Evolutionary conservation across 495 filamentous ascomycete species (phyloP), one percentile per base, ranked within the genome.

Genomic region (Xylaria venustula): DNA sequence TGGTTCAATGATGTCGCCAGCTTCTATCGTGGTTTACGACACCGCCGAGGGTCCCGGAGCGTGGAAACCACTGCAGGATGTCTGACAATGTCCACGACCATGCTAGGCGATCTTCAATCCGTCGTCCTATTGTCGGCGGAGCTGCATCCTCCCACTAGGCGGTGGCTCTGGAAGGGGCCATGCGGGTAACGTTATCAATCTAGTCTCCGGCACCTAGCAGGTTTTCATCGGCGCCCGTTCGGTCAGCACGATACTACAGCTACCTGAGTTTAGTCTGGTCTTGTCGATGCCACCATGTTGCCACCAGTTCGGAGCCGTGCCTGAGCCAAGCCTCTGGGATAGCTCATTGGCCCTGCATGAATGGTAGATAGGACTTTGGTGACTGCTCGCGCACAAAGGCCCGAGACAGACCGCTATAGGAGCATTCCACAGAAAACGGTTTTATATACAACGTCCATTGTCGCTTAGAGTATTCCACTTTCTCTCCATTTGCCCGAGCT

Each of bases 281-380:
- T 7, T 55, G 26, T 26, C 53, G 53, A 55, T 55, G 53, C 40
- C 40, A 45, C 42, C 42, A 45, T 19, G 20, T 56, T 19, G 53
- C 53, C 53, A 61, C 41, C 58, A 61, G 9, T 8, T 37, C 30
- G 50, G 41, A 45, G 44, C 42, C 58, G 32, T n/a, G 40, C 41
- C 41, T 26, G 36, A 42, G 32, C 46, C 34, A 50, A 59, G 56
- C 42, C 54, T 37, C 30, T 36, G 37, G 40, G 47, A 51, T 52
- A 23, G 57, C 11, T 9, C n/a, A 22, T 23, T 46, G 37, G 15
- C 40, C 28, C 32, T 51, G 46, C 26, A 58, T n/a, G 28, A 12
- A 14, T 36, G n/a, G 26, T 26, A 41, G 37, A 41, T 26, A 41
- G 11, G 32, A 14, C 26, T 8, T 54, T 42, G 8, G 36, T 54